A percentile compares a stretch with the other conserved stretches of the same genome.
Evolutionary conservation across 2,329 filamentous ascomycete species (phyloP).

Genomic region (Cladophialophora yegresii): DNA sequence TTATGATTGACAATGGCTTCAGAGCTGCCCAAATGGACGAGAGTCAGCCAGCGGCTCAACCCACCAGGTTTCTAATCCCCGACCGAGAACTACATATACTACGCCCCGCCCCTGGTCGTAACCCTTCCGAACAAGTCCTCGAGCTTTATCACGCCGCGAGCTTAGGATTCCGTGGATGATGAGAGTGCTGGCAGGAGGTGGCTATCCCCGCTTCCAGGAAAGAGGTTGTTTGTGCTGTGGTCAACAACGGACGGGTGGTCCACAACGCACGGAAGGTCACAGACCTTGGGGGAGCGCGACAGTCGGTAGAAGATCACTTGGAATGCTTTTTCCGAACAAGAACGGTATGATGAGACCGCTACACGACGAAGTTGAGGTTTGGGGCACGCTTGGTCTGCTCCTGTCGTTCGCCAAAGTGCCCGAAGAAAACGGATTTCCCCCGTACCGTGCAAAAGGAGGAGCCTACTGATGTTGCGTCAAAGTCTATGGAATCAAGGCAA

Average conservation of each 20-base stretch:
- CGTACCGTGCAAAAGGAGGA: neutral
- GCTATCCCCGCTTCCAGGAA: neutral
- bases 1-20: constrained; percentile 28
- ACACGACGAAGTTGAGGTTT: neutral
- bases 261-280: neutral
- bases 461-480: neutral
- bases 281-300: neutral
- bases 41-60: constrained; percentile 90
- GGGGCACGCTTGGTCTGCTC: neutral
- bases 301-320: neutral
- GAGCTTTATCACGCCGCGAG: neutral
- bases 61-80: constrained; percentile 78
- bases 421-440: neutral
- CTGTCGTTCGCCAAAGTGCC: neutral
- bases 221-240: neutral
- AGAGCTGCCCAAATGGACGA: constrained; percentile 91
- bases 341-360: neutral
- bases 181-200: neutral
- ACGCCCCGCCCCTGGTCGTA: neutral
- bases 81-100: neutral
- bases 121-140: neutral
- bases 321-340: neutral
- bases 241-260: too few species aligned
- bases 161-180: neutral
- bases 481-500: neutral